These are phyloP conservation scores for Heterobasidion occidentale DNA, from an alignment of 1,284 basidiomycete species.

Conservation along the genomic window DNA sequence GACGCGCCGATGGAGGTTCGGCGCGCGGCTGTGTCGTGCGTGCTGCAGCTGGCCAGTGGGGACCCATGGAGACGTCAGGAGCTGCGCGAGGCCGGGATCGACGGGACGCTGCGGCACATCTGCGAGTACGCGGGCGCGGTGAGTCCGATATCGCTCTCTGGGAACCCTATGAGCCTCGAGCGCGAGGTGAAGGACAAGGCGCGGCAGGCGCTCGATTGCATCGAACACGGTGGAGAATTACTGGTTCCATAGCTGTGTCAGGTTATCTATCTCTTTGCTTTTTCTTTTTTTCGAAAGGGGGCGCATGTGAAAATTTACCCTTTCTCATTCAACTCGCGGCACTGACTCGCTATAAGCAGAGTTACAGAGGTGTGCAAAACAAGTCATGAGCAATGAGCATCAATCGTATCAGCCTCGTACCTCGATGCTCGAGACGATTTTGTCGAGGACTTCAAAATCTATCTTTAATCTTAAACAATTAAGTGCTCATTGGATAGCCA, in stretches of 20 bases:
- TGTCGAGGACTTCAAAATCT: too few relatives aligned
- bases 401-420: too few relatives aligned
- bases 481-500: too few relatives aligned
- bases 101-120: conserved; percentile 35
- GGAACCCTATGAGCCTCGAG: conserved; percentile 27
- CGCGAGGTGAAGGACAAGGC: conserved; percentile 49
- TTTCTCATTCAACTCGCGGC: too few relatives aligned
- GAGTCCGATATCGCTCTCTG: conserved; percentile 22
- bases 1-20: conserved; percentile 49
- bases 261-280: background rate
- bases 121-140: conserved; percentile 38
- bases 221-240: background rate
- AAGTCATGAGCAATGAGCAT: too few relatives aligned
- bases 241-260: background rate
- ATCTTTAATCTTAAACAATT: too few relatives aligned
- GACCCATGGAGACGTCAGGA: conserved; percentile 27
- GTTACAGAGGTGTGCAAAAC: too few relatives aligned
- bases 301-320: too few relatives aligned
- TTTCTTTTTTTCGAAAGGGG: background rate
- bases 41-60: conserved; percentile 40
- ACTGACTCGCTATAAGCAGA: too few relatives aligned
- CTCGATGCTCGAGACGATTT: too few relatives aligned
- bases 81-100: conserved; percentile 35
- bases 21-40: conserved; percentile 49
- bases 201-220: conserved; percentile 28